Conservation (phyloP, 2,329 filamentous ascomycete species). For the Stenocarpella maydis region DNA sequence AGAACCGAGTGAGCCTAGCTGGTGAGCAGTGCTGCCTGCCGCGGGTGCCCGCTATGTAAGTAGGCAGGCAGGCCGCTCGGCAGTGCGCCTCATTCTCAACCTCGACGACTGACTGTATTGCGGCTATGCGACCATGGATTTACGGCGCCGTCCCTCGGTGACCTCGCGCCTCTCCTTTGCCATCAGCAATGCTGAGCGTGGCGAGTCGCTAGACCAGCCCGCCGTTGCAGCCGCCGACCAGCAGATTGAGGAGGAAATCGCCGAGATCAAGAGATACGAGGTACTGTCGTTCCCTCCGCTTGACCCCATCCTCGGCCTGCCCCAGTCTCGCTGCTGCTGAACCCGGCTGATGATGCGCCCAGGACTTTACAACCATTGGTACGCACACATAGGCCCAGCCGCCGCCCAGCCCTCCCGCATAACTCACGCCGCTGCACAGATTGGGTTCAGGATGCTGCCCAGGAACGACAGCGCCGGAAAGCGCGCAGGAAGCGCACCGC, state of each 20-base stretch:
- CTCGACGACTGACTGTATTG: slow-evolving; percentile 7
- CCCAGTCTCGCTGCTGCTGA: slow-evolving; percentile 15
- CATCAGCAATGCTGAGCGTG: slow-evolving; percentile 67
- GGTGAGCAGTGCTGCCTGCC: slow-evolving; percentile 26
- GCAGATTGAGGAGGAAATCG: slow-evolving; percentile 91
- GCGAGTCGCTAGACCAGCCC: slow-evolving; percentile 60
- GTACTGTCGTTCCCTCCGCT: slow-evolving; percentile 47
- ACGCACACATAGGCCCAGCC: slow-evolving; percentile 40
- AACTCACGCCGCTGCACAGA: slow-evolving; percentile 63
- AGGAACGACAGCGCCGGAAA: slow-evolving; percentile 85
- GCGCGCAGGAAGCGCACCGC: slow-evolving; percentile 76
- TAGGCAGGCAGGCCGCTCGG: slow-evolving; percentile 38
- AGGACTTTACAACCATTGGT: slow-evolving; percentile 96
- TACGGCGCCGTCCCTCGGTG: slow-evolving; percentile 62
- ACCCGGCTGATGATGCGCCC: slow-evolving; percentile 31
- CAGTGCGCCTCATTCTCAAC: slow-evolving; percentile 33
- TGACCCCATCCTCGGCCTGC: background rate
- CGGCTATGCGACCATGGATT: slow-evolving; percentile 35
- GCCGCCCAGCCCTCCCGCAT: slow-evolving; percentile 22
- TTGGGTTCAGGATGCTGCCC: slow-evolving; percentile 97
- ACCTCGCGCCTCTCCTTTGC: slow-evolving; percentile 73
- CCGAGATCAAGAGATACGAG: slow-evolving; percentile 97
- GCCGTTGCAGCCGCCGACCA: slow-evolving; percentile 66
- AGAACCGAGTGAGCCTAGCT: too few relatives aligned
- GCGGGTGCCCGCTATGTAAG: slow-evolving; percentile 47